These are phyloP conservation scores for Massospora cicadina DNA, from an alignment of 371 early-diverging fungal species.

Conservation along the genomic window DNA sequence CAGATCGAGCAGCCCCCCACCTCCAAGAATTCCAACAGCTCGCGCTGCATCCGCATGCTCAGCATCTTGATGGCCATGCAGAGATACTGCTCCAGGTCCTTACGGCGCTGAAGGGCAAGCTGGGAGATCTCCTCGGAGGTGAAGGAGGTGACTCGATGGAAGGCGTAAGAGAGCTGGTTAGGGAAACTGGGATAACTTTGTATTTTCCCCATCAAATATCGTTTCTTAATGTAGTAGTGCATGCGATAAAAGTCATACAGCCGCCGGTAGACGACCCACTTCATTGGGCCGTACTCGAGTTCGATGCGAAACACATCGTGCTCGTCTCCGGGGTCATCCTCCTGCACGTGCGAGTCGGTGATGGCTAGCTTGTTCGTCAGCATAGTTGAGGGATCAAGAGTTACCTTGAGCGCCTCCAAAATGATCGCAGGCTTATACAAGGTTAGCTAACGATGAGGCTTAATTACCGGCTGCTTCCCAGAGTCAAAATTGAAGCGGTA, in stretches of 20 bases:
- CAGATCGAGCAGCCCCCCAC: slow-evolving; percentile 50
- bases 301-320: slow-evolving; percentile 48
- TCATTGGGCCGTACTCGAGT: slow-evolving; percentile 55
- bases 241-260: slow-evolving; percentile 50
- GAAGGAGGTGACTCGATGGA: slow-evolving; percentile 10
- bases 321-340: too few relatives aligned
- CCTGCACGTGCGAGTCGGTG: too few relatives aligned
- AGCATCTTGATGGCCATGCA: slow-evolving; percentile 30
- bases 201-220: slow-evolving; percentile 22
- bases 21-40: slow-evolving; percentile 68
- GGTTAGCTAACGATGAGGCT: too few relatives aligned
- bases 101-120: slow-evolving; percentile 24
- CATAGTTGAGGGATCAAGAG: too few relatives aligned
- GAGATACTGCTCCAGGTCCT: slow-evolving; percentile 41
- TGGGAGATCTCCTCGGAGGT: slow-evolving; percentile 9
- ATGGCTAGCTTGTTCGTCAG: too few relatives aligned
- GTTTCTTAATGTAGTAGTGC: slow-evolving; percentile 36
- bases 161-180: slow-evolving; percentile 22
- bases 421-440: too few relatives aligned
- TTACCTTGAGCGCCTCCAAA: too few relatives aligned
- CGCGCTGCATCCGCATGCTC: slow-evolving; percentile 40
- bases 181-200: slow-evolving; percentile 31
- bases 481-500: slow-evolving; percentile 3
- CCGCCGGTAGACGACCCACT: slow-evolving; percentile 56
- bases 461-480: not conserved